Percentiles rank a stretch among this genome's conserved stretches.
Evolutionary conservation across 805 yeast species (phyloP).

Genomic region (Saccharomycopsis capsularis): DNA sequence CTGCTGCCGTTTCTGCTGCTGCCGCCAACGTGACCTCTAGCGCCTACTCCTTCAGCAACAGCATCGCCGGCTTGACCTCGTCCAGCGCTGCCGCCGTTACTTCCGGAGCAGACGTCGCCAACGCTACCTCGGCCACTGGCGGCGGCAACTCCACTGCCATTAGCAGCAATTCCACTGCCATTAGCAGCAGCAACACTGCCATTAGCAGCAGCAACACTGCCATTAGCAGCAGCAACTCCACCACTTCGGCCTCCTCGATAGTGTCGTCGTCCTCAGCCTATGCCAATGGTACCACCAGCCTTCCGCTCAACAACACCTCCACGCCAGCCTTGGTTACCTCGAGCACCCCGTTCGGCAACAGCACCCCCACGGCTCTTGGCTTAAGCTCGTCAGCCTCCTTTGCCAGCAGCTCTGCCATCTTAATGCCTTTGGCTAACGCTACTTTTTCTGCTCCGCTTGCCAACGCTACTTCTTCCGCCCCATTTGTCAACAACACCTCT

Average conservation of each 20-base stretch:
- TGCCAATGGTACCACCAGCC: too few relatives aligned
- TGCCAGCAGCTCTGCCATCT: too few relatives aligned
- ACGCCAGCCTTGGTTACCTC: background rate
- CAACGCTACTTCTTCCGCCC: slow-evolving; percentile 2
- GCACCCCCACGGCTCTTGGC: too few relatives aligned
- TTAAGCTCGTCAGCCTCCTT: too few relatives aligned
- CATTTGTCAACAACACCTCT: background rate
- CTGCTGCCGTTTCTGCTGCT: background rate
- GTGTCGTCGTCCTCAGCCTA: too few relatives aligned
- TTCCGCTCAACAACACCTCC: background rate
- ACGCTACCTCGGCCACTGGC: background rate
- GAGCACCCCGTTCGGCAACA: too few relatives aligned
- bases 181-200: background rate
- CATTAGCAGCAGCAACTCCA: background rate
- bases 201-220: background rate
- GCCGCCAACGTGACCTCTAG: background rate
- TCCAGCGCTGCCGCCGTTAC: background rate
- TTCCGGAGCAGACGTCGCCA: background rate
- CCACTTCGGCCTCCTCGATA: background rate
- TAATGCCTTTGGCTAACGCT: background rate
- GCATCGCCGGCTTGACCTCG: background rate
- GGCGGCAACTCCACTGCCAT: background rate
- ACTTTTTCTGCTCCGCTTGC: background rate
- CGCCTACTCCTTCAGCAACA: background rate
- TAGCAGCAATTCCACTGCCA: background rate